Base-by-base conservation (phyloP, 2,329 filamentous ascomycete species). In the Botrytis fragariae region DNA sequence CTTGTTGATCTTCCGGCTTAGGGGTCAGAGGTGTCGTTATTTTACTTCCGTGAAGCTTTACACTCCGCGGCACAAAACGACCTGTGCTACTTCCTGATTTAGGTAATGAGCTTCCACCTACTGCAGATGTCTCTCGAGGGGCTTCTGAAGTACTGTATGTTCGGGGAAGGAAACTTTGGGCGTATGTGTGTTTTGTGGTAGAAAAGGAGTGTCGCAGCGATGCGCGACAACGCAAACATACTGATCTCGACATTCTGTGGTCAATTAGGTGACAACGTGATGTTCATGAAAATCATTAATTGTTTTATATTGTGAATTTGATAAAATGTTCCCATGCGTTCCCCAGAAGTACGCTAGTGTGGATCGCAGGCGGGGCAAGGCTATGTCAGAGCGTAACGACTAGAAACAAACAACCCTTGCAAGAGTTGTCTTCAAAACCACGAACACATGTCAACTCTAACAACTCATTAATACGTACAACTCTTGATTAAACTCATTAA, bases 391-490 rank as follows among this genome's bases (percentile, higher is more conserved):
- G 48, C 65, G 54, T 32, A 32, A 68, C 35, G 25, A 29, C 25
- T 42, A 44, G 61, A 72, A 69, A 69, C 63, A 45, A 51, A 54
- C 51, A 16, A 57, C 65, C 60, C 59, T 63, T 70, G 42, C 63
- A 65, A 42, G 29, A 51, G 45, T 54, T 54, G 44, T 61, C 54
- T 69, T 48, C n/a, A 20, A 71, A 71, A 29, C 69, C 57, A 51
- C 71, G n/a, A 70, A 73, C 71, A 72, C 48, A 74, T 59, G 60
- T 42, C 61, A 74, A 63, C 72, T 72, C 54, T 65, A 64, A 60
- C 86, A 4, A 86, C 87, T 42, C 89, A 77, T 79, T 86, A 88
- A 81, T 86, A 90, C 3, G 18, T 67, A 90, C 85, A 29, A 89
- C 87, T 72, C 87, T 83, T 51, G 18, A 29, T 42, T 44, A 44